Base-by-base conservation (phyloP, 1,284 basidiomycete species). In the Omphalotus olearius region DNA sequence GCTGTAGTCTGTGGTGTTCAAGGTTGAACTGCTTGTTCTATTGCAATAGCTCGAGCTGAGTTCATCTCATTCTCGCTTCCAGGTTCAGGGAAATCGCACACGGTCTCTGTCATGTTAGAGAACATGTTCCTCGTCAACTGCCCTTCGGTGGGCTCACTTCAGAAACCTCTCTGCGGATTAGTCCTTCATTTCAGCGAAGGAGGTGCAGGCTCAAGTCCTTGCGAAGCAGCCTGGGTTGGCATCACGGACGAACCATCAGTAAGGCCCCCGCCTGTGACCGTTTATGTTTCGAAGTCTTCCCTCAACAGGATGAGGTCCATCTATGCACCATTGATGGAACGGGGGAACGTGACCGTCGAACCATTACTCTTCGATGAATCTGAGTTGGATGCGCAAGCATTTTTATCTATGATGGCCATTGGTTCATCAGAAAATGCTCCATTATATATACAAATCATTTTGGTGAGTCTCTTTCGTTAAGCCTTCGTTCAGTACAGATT, bases 51-150 rank as follows among this genome's bases (percentile, higher is more conserved):
- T n/a, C n/a, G n/a, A n/a, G n/a, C 13, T 28, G 28, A 14, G 16
- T 20, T 28, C 5, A 23, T 5, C 23, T 25, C 66, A 20, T 68
- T 61, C 45, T 65, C 64, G 5, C 61, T 68, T 4, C 63, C 67
- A 73, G 80, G 85, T 0, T 82, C 83, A 0, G 85, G 85, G 14
- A 88, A 88, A 59, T 85, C 83, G 0, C 85, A 88, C 47, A 86
- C 82, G 0, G 76, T 86, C 0, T 78, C 83, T 0, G 74, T 83
- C 0, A 67, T 88, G 1, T 63, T 88, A 0, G 85, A 88, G 60
- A 80, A 72, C 48, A 83, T 86, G 81, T 69, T 88, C 9, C 76
- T 88, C 16, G 59, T 79, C 0, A 64, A 69, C 11, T 73, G 73
- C 48, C 59, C 69, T 1, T 60, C 72, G 0, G 74, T 80, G 33